phyloP scores from a whole-genome alignment of 768 basidiomycete genomes.

The Chalciporus piperatus region DNA sequence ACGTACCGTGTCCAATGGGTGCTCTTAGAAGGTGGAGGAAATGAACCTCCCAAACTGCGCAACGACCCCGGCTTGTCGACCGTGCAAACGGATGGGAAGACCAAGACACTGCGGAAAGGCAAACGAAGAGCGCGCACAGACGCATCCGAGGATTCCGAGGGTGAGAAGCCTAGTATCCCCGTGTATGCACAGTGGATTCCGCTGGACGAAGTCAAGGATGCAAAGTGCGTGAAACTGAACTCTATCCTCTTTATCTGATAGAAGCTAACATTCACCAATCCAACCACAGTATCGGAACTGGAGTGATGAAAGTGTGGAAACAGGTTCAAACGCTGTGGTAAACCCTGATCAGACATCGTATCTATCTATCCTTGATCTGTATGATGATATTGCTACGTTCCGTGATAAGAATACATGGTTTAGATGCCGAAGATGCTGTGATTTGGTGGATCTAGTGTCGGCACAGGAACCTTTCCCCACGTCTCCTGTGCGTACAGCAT shows the following conservation, averaged over 20 bases:
- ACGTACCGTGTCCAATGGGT: conserved; percentile 79
- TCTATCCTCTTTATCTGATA: neutral
- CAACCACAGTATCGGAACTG: conserved; percentile 62
- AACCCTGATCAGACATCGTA: neutral
- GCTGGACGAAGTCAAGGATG: conserved; percentile 50
- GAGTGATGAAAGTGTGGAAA: conserved; percentile 73
- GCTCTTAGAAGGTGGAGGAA: conserved; percentile 53
- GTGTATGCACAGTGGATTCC: conserved; percentile 47
- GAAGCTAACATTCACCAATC: neutral
- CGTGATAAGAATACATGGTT: conserved; percentile 1
- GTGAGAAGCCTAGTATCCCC: conserved; percentile 4
- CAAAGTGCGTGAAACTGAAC: conserved; percentile 51
- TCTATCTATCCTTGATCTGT: conserved; percentile 2
- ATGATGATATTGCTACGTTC: neutral
- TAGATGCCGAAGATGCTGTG: neutral
- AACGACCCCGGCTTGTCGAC: neutral
- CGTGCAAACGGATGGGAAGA: conserved; percentile 7
- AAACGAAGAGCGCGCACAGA: conserved; percentile 11
- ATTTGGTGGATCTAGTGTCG: neutral
- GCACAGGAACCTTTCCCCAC: neutral
- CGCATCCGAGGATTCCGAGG: conserved; percentile 11
- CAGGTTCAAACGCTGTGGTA: conserved; percentile 38
- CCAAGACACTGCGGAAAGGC: conserved; percentile 8
- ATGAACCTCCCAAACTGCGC: conserved; percentile 39
- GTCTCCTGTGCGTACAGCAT: conserved; percentile 1